Percentiles rank a stretch among this genome's conserved stretches.
phyloP scores from a whole-genome alignment of 768 basidiomycete genomes.

The Tephrocybe sp. region DNA sequence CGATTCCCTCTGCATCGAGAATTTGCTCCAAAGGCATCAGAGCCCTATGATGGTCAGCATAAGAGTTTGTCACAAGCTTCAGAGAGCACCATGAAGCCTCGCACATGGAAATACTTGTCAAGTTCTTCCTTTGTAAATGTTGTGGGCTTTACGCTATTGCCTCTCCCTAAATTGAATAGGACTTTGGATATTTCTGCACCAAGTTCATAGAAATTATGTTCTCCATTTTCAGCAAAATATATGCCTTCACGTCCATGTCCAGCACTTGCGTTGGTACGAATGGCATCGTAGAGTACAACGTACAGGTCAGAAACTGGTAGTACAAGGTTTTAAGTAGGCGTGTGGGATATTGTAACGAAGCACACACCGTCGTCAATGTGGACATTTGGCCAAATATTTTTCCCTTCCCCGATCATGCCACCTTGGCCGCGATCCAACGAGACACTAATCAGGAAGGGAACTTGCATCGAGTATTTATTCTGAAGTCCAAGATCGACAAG shows the following conservation, averaged over 20 bases:
- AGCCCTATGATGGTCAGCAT: no score
- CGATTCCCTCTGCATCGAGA: slow-evolving; percentile 38
- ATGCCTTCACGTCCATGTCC: slow-evolving; percentile 48
- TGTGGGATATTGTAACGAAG: neutral
- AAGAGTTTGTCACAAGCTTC: no score
- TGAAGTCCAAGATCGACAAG: slow-evolving; percentile 29
- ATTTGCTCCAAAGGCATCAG: slow-evolving; percentile 34
- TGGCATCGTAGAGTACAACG: slow-evolving; percentile 35
- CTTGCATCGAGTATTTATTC: slow-evolving; percentile 24
- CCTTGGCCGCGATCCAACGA: slow-evolving; percentile 28
- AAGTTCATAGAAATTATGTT: slow-evolving; percentile 43
- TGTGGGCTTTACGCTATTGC: slow-evolving; percentile 36
- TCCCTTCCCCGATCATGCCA: slow-evolving; percentile 25
- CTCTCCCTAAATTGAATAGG: slow-evolving; percentile 36
- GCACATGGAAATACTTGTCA: slow-evolving; percentile 32
- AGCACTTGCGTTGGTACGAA: slow-evolving; percentile 23
- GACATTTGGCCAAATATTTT: slow-evolving; percentile 29
- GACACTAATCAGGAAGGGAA: slow-evolving; percentile 22
- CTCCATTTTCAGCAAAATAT: slow-evolving; percentile 53
- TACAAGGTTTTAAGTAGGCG: neutral
- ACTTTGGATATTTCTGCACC: slow-evolving; percentile 36
- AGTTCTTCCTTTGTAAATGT: slow-evolving; percentile 45
- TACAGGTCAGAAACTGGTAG: slow-evolving; percentile 30
- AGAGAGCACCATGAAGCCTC: no score
- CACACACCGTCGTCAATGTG: slow-evolving; percentile 46